Percentiles rank a stretch among this genome's conserved stretches.
phyloP scores from a whole-genome alignment of 164 flowering plant species.

The Annona squamosa region DNA sequence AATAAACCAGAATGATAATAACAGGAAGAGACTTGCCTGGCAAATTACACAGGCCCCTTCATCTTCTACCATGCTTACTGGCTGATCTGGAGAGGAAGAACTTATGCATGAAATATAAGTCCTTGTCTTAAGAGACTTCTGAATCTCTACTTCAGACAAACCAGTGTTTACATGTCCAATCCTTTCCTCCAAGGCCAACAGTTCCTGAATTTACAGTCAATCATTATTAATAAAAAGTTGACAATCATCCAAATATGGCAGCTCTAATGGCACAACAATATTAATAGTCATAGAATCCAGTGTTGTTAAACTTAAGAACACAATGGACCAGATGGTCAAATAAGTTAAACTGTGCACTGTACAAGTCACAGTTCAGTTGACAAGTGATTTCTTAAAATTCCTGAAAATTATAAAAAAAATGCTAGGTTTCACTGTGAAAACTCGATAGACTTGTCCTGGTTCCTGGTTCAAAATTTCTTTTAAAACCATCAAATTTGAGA shows the following conservation, averaged over 20 bases:
- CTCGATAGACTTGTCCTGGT: neutral
- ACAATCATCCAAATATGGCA: neutral
- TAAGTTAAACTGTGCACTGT: neutral
- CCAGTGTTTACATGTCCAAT: conserved; percentile 77
- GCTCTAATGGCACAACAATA: neutral
- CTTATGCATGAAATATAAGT: conserved; percentile 23
- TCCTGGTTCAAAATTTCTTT: neutral
- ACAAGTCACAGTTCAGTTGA: neutral
- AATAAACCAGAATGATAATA: neutral
- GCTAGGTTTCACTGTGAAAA: neutral
- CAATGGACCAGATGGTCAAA: neutral
- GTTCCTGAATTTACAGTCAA: conserved; percentile 44
- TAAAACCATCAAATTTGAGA: no score
- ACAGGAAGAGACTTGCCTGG: conserved; percentile 41
- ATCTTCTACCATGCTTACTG: conserved; percentile 29
- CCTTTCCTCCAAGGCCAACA: conserved; percentile 73
- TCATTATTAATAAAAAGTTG: neutral
- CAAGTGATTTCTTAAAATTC: neutral
- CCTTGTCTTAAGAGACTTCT: conserved; percentile 44
- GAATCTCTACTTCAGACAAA: conserved; percentile 51
- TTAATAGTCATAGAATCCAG: neutral
- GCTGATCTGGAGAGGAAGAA: conserved; percentile 24
- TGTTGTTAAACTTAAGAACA: neutral
- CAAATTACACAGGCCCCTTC: conserved; percentile 64
- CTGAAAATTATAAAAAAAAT: neutral